Conservation (phyloP, 2,329 filamentous ascomycete genomes). For the Decorospora gaudefroyi region DNA sequence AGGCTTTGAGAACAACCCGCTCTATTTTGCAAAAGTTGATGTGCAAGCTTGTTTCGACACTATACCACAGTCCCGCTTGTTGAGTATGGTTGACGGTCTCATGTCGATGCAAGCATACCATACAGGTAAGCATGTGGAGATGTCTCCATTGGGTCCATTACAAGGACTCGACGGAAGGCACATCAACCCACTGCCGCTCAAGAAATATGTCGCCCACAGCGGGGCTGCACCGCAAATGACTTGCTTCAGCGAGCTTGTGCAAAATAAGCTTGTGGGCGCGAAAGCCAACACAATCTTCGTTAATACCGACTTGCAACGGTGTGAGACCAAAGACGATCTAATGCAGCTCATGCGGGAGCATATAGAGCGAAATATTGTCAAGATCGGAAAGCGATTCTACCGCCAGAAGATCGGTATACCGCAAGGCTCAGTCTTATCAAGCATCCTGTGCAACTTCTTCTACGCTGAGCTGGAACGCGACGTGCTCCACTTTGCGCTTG, state of each 20-base stretch:
- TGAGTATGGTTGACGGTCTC: conserved; percentile 66
- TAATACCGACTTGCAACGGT: conserved; percentile 65
- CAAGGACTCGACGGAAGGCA: conserved; percentile 39
- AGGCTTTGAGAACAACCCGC: conserved; percentile 44
- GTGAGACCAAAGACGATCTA: conserved; percentile 63
- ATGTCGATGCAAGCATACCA: conserved; percentile 67
- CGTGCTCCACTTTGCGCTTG: conserved; percentile 68
- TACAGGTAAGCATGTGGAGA: conserved; percentile 74
- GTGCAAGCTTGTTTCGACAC: conserved; percentile 93
- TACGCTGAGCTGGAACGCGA: conserved; percentile 83
- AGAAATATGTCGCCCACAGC: conserved; percentile 51
- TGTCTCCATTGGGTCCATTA: conserved; percentile 57
- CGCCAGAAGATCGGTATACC: conserved; percentile 88
- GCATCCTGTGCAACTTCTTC: conserved; percentile 90
- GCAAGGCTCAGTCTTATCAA: conserved; percentile 87
- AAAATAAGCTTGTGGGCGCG: conserved; percentile 32
- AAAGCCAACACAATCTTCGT: conserved; percentile 74
- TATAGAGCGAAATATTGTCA: conserved; percentile 81
- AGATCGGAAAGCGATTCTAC: conserved; percentile 85
- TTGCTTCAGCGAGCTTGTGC: conserved; percentile 42
- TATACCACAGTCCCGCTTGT: conserved; percentile 78
- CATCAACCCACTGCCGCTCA: conserved; percentile 40
- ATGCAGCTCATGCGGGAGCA: conserved; percentile 76
- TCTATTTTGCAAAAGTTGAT: conserved; percentile 93
- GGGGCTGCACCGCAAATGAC: conserved; percentile 34